phyloP scores from a whole-genome alignment of 2,329 filamentous ascomycete genomes.

The Orbilia brochopaga region DNA sequence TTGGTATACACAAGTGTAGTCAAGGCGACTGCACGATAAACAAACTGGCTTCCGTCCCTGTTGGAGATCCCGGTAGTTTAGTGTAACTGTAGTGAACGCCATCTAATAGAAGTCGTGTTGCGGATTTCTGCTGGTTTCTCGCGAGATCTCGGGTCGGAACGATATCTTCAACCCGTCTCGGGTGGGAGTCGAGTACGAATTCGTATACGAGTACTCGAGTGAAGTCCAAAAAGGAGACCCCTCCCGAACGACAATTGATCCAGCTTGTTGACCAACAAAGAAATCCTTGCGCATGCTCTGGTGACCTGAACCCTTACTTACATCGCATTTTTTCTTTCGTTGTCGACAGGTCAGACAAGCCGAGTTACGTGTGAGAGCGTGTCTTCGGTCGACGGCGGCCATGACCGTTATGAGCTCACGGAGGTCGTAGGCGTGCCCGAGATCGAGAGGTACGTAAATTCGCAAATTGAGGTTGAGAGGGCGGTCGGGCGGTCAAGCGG shows the following conservation, averaged over 20 bases:
- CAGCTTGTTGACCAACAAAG: too few relatives aligned
- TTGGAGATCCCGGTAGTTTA: not conserved
- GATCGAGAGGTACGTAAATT: too few relatives aligned
- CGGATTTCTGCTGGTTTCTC: too few relatives aligned
- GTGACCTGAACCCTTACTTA: conserved; percentile 5
- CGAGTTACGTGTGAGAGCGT: conserved; percentile 20
- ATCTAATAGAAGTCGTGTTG: too few relatives aligned
- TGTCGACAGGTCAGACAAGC: conserved; percentile 26
- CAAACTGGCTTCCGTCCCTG: conserved; percentile 25
- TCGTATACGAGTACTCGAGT: too few relatives aligned
- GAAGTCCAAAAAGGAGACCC: too few relatives aligned
- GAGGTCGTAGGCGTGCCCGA: not conserved
- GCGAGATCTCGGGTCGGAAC: too few relatives aligned
- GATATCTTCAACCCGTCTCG: too few relatives aligned
- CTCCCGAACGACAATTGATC: too few relatives aligned
- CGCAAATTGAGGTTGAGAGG: not conserved
- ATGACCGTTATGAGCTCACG: conserved; percentile 4
- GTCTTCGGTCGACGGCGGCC: conserved; percentile 28
- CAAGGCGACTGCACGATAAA: conserved; percentile 17
- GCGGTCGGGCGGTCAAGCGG: conserved; percentile 18
- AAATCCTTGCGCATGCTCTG: not conserved
- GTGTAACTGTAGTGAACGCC: too few relatives aligned
- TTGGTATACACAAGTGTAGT: conserved; percentile 24
- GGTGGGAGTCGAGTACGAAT: too few relatives aligned
- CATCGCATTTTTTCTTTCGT: conserved; percentile 33